phyloP scores from a whole-genome alignment of 169 alveolate genomes.

The Eimeria acervulina region DNA sequence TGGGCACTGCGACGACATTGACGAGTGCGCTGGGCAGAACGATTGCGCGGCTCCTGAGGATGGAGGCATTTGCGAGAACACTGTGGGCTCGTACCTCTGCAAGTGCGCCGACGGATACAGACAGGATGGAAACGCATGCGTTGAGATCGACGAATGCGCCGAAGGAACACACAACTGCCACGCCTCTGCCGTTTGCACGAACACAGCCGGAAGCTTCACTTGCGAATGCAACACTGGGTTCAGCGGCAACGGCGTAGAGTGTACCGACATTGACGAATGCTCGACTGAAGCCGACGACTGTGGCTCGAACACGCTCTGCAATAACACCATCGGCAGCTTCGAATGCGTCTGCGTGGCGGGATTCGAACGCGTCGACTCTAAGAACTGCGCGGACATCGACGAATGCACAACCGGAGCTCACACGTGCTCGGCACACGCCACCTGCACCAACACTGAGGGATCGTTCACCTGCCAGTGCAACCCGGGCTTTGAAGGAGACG shows the following conservation, averaged over 20 bases:
- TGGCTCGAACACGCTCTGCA: constrained; percentile 80
- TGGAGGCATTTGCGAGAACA: constrained; percentile 81
- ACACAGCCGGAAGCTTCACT: constrained; percentile 83
- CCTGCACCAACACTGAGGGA: constrained; percentile 86
- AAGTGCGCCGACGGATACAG: constrained; percentile 74
- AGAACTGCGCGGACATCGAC: constrained; percentile 86
- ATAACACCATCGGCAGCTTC: constrained; percentile 86
- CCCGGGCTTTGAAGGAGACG: constrained; percentile 87
- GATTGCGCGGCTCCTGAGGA: constrained; percentile 25
- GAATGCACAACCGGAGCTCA: constrained; percentile 84
- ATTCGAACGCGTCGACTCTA: constrained; percentile 14
- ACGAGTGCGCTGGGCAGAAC: constrained; percentile 83
- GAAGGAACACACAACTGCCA: constrained; percentile 83
- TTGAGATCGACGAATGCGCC: constrained; percentile 87
- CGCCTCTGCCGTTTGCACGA: constrained; percentile 83
- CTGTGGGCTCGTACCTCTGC: constrained; percentile 81
- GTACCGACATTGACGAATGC: constrained; percentile 88
- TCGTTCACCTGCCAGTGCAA: constrained; percentile 86
- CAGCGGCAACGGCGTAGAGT: constrained; percentile 82
- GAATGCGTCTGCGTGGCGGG: constrained; percentile 86
- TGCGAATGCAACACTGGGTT: constrained; percentile 86
- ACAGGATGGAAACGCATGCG: constrained; percentile 74
- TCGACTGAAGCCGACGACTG: constrained; percentile 82
- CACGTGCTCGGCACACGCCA: constrained; percentile 81
- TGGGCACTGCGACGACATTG: constrained; percentile 83